Percentiles rank a stretch among this genome's conserved stretches.
Conservation (phyloP, 1,284 basidiomycete genomes). For the Phlebopus sp. region DNA sequence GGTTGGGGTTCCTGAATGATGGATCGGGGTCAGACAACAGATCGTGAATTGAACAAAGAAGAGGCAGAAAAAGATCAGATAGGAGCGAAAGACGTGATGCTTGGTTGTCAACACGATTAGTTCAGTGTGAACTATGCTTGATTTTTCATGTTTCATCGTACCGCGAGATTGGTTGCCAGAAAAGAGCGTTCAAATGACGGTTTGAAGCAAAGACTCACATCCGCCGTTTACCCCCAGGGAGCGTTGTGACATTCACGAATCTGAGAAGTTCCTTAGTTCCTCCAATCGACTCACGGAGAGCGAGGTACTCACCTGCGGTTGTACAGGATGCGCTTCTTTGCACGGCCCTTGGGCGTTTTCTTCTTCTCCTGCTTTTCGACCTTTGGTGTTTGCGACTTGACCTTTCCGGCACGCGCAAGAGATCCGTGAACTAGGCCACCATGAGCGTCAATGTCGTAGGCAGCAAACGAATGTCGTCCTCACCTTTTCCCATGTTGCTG, state of each 20-base stretch:
- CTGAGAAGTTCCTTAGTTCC: conserved; percentile 38
- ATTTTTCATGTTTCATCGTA: conserved; percentile 66
- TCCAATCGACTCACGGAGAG: background rate
- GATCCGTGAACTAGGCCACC: conserved; percentile 86
- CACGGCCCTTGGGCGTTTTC: conserved; percentile 74
- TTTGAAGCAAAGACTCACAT: conserved; percentile 66
- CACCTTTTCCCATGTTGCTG: conserved; percentile 70
- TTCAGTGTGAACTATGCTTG: conserved; percentile 94
- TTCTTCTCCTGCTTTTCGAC: conserved; percentile 98
- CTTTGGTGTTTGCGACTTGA: conserved; percentile 97
- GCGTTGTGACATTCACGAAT: conserved; percentile 93
- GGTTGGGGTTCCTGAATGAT: conserved; percentile 69
- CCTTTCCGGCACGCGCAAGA: conserved; percentile 99
- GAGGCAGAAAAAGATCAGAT: conserved; percentile 57
- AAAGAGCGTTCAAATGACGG: conserved; percentile 6
- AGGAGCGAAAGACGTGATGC: conserved; percentile 81
- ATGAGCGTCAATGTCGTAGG: background rate
- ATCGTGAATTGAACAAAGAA: no score
- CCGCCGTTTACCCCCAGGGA: conserved; percentile 91
- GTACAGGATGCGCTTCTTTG: conserved; percentile 86
- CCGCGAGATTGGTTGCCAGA: conserved; percentile 1
- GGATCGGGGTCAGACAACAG: conserved; percentile 45
- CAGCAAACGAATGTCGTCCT: conserved; percentile 11
- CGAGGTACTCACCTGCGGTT: conserved; percentile 71
- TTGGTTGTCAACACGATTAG: conserved; percentile 57